These are phyloP conservation scores for Helotiales sp. DNA, from an alignment of 2,329 filamentous ascomycete genomes.

Conservation along the genomic window DNA sequence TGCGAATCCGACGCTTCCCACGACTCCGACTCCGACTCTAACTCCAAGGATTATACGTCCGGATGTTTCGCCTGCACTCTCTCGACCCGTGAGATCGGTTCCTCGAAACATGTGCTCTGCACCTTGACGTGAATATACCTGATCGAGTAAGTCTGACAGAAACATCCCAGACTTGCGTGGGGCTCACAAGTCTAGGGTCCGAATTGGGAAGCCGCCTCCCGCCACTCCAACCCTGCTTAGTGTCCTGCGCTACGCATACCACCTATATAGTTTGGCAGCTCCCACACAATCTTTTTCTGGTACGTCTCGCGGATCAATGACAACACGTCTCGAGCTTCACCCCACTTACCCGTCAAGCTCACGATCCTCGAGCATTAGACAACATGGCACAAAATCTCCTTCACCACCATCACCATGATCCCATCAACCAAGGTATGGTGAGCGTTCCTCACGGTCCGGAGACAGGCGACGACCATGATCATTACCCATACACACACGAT, in stretches of 20 bases:
- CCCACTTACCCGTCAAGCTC: not conserved
- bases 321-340: not conserved
- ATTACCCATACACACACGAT: slow-evolving; percentile 19
- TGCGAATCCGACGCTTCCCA: not conserved
- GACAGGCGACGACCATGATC: slow-evolving; percentile 32
- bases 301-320: not conserved
- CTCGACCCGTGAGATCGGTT: not conserved
- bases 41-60: too few species aligned
- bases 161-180: not conserved
- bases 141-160: not conserved
- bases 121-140: not conserved
- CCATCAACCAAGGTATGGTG: slow-evolving; percentile 28
- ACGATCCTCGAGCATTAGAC: not conserved
- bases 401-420: slow-evolving; percentile 30
- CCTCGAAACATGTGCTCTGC: not conserved
- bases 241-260: not conserved
- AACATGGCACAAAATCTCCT: slow-evolving; percentile 28
- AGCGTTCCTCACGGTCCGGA: slow-evolving; percentile 34
- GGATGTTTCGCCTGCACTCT: not conserved
- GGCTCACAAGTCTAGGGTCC: not conserved
- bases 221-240: not conserved
- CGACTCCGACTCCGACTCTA: not conserved
- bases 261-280: not conserved
- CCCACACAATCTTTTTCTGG: not conserved
- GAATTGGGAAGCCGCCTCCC: not conserved